phyloP scores from a whole-genome alignment of 2,329 filamentous ascomycete genomes.

The Monosporascus ibericus region DNA sequence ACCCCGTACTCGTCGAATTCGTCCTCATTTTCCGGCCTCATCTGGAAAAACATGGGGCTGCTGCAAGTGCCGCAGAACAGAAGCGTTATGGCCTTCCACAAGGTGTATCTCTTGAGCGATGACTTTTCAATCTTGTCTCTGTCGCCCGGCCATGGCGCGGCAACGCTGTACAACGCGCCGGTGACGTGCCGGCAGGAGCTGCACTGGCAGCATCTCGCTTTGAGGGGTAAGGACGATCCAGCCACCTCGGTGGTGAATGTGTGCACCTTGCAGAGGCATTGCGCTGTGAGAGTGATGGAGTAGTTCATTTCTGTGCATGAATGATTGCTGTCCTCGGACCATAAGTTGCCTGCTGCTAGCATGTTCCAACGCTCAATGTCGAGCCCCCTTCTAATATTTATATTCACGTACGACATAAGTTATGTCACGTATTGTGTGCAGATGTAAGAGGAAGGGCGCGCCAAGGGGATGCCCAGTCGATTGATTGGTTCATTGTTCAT shows the following conservation, averaged over 20 bases:
- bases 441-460: too few species aligned
- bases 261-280: slow-evolving; percentile 40
- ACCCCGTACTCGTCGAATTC: slow-evolving; percentile 23
- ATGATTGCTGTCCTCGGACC: too few species aligned
- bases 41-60: slow-evolving; percentile 35
- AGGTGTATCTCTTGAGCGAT: slow-evolving; percentile 30
- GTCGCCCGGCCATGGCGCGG: slow-evolving; percentile 31
- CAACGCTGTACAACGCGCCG: slow-evolving; percentile 34
- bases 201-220: slow-evolving; percentile 41
- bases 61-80: slow-evolving; percentile 40
- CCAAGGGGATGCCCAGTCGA: too few species aligned
- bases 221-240: slow-evolving; percentile 33
- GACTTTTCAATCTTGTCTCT: slow-evolving; percentile 22
- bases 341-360: too few species aligned
- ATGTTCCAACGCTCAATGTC: too few species aligned
- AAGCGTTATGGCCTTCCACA: slow-evolving; percentile 25
- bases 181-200: slow-evolving; percentile 40
- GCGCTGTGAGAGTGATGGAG: slow-evolving; percentile 22
- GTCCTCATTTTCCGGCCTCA: not conserved
- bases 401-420: too few species aligned
- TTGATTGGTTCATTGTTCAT: too few species aligned
- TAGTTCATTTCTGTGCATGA: not conserved
- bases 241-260: slow-evolving; percentile 30
- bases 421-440: too few species aligned
- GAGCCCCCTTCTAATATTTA: too few species aligned